A percentile compares a stretch with the other conserved stretches of the same genome.
Evolutionary conservation across 306 rosid genomes (phyloP).

Genomic region (Casuarina glauca): DNA sequence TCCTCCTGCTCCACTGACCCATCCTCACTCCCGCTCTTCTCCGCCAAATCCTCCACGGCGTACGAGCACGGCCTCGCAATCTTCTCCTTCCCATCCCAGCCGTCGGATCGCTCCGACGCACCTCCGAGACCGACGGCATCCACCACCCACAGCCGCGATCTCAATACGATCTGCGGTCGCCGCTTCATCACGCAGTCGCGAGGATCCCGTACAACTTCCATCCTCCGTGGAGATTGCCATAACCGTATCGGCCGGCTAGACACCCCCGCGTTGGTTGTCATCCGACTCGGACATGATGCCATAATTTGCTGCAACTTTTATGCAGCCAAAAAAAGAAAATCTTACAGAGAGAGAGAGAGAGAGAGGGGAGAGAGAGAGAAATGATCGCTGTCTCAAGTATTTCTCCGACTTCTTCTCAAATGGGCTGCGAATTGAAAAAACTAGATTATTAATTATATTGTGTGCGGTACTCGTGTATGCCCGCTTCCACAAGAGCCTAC

Average conservation of each 20-base stretch:
- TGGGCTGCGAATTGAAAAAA: not conserved
- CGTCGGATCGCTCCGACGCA: conserved; percentile 45
- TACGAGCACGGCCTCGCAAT: conserved; percentile 38
- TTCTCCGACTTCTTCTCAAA: not conserved
- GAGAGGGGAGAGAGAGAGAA: not conserved
- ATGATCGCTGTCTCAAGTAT: not conserved
- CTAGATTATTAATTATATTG: not conserved
- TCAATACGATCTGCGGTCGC: conserved; percentile 26
- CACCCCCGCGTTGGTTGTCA: conserved; percentile 32
- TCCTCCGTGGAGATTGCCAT: conserved; percentile 7
- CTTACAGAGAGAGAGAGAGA: not conserved
- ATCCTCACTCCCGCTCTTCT: conserved; percentile 25
- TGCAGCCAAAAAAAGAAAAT: not conserved
- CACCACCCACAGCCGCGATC: conserved; percentile 34
- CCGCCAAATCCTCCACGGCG: conserved; percentile 44
- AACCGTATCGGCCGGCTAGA: conserved; percentile 13
- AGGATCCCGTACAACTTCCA: conserved; percentile 14
- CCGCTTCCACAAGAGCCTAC: not conserved
- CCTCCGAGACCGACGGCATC: conserved; percentile 31
- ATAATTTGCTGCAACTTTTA: not conserved
- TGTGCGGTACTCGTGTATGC: not conserved
- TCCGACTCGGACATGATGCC: conserved; percentile 43
- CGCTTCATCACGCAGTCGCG: not conserved
- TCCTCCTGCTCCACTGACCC: conserved; percentile 26
- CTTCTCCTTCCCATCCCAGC: conserved; percentile 35